Percentiles rank a stretch among this genome's conserved stretches.
These are phyloP conservation scores for Luffa acutangula DNA, from an alignment of 306 rosid species.

Conservation along the genomic window DNA sequence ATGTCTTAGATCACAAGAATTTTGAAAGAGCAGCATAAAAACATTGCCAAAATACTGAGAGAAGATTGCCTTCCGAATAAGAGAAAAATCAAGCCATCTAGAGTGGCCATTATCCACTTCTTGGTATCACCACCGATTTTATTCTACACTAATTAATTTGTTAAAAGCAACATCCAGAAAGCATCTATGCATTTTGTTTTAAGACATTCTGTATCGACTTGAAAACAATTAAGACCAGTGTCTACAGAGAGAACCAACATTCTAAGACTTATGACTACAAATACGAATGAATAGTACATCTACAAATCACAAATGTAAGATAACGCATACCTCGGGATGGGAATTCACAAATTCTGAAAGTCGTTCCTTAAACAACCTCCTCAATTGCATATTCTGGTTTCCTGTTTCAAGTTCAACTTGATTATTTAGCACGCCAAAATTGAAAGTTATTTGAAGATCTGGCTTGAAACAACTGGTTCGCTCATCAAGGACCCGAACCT, in stretches of 20 bases:
- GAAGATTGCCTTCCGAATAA: not conserved
- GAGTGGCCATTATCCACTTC: not conserved
- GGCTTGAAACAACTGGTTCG: slow-evolving; percentile 55
- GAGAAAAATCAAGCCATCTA: not conserved
- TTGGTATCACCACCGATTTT: too few relatives aligned
- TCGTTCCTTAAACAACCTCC: slow-evolving; percentile 32
- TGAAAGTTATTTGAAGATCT: slow-evolving; percentile 52
- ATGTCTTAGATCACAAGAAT: slow-evolving; percentile 11
- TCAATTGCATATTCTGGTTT: slow-evolving; percentile 22
- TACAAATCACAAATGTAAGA: not conserved
- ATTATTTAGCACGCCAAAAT: slow-evolving; percentile 21
- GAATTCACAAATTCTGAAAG: slow-evolving; percentile 38
- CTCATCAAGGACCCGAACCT: slow-evolving; percentile 35
- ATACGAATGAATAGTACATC: not conserved
- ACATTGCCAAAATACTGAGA: not conserved
- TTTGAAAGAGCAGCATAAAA: not conserved
- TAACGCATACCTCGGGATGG: slow-evolving; percentile 44
- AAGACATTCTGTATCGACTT: not conserved
- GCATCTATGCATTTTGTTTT: not conserved
- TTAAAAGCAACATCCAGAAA: not conserved
- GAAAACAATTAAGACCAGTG: not conserved
- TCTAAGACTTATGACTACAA: not conserved
- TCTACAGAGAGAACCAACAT: not conserved
- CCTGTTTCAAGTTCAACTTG: slow-evolving; percentile 19
- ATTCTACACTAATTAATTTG: not conserved